A percentile compares a stretch with the other conserved stretches of the same genome.
Conservation (phyloP, 2,329 filamentous ascomycete species). For the Alternaria rosae region DNA sequence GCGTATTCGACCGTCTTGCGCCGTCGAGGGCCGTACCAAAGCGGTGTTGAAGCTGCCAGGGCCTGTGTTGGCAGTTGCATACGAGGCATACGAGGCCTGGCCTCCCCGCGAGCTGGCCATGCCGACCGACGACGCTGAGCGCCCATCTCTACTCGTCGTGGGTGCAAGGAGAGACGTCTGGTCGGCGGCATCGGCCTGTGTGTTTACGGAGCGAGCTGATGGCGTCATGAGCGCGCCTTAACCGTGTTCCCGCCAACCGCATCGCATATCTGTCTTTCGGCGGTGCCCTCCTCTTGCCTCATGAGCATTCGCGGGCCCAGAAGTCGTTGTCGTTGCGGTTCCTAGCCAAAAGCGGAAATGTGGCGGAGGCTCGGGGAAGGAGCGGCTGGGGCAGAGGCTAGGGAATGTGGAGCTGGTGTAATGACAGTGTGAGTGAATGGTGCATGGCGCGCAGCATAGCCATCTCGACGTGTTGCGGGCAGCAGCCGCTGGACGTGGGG, state of each 20-base stretch:
- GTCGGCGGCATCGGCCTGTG: slow-evolving; percentile 47
- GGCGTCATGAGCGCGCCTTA: slow-evolving; percentile 54
- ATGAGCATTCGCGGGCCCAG: slow-evolving; percentile 38
- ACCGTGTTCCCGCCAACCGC: slow-evolving; percentile 47
- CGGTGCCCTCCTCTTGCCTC: slow-evolving; percentile 42
- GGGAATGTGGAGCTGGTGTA: slow-evolving; percentile 21
- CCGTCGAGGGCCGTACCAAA: slow-evolving; percentile 71
- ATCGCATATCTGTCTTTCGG: slow-evolving; percentile 46
- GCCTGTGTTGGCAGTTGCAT: slow-evolving; percentile 70
- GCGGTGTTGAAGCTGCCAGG: slow-evolving; percentile 91
- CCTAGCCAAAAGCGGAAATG: slow-evolving; percentile 19
- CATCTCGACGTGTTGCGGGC: slow-evolving; percentile 15
- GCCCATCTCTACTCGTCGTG: slow-evolving; percentile 59
- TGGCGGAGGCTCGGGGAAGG: slow-evolving; percentile 20
- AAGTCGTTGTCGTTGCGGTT: slow-evolving; percentile 18
- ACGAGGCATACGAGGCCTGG: slow-evolving; percentile 68
- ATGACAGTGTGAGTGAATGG: slow-evolving; percentile 11
- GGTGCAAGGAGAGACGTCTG: slow-evolving; percentile 55
- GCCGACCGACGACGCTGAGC: slow-evolving; percentile 61
- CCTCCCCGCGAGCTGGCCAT: slow-evolving; percentile 68
- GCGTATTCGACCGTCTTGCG: slow-evolving; percentile 67
- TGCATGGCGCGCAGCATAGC: slow-evolving; percentile 9
- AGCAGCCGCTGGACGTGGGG: slow-evolving; percentile 9
- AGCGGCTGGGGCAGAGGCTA: slow-evolving; percentile 20
- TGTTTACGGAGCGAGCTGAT: slow-evolving; percentile 51